Evolutionary conservation across 129 eudicot species (phyloP).

Genomic region (Scalesia atractyloides): DNA sequence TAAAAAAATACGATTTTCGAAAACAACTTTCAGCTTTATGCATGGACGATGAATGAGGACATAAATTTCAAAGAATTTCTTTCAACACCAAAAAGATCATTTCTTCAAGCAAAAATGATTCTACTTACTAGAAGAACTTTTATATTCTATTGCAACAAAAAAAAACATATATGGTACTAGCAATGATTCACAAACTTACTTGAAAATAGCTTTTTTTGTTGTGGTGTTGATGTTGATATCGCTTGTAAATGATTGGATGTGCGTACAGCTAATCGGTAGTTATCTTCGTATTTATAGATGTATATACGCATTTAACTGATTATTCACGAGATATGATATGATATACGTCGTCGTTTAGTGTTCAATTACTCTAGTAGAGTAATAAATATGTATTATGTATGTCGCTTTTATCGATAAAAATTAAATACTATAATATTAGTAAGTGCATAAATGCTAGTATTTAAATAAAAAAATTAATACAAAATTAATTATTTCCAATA

Average conservation of each 20-base stretch:
- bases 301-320: background rate
- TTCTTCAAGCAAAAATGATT: background rate
- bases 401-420: background rate
- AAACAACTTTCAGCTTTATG: background rate
- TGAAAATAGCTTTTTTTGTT: background rate
- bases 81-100: background rate
- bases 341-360: background rate
- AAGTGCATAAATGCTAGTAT: conserved; percentile 2
- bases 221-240: background rate
- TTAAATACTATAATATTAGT: background rate
- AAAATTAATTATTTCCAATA: background rate
- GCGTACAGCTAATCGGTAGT: background rate
- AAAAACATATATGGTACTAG: too few species aligned
- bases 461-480: background rate
- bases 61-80: background rate
- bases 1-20: background rate
- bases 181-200: background rate
- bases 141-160: background rate
- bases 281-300: background rate
- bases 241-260: background rate
- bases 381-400: background rate
- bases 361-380: background rate
- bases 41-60: background rate
- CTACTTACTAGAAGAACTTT: background rate
- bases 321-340: background rate